Percentiles rank a stretch among this genome's conserved stretches.
These are phyloP conservation scores for Ephemerocybe angulata DNA, from an alignment of 768 basidiomycete genomes.

Conservation along the genomic window DNA sequence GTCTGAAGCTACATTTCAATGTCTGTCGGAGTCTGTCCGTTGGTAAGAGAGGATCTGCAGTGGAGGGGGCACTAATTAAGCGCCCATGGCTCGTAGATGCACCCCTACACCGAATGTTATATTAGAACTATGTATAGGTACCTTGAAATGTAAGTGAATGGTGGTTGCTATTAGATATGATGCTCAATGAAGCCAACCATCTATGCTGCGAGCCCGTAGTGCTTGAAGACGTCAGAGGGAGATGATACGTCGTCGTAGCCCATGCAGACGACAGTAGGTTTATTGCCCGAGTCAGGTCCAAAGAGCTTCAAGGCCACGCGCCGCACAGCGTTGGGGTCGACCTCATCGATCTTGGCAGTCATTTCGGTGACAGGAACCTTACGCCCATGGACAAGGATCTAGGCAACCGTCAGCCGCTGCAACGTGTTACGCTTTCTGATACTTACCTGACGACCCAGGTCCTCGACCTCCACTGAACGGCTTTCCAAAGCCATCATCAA, in stretches of 20 bases:
- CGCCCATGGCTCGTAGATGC: too few species aligned
- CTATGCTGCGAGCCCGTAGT: constrained; percentile 59
- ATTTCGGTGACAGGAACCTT: constrained; percentile 89
- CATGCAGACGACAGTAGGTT: constrained; percentile 80
- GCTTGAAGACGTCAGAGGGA: constrained; percentile 57
- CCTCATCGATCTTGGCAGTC: constrained; percentile 78
- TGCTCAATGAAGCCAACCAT: too few species aligned
- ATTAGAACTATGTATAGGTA: too few species aligned
- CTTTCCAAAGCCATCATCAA: constrained; percentile 95
- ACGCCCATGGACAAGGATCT: constrained; percentile 83
- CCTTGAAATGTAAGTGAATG: too few species aligned
- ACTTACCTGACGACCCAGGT: constrained; percentile 81
- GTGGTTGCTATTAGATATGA: too few species aligned
- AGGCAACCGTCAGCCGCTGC: constrained; percentile 4
- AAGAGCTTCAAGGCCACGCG: constrained; percentile 77
- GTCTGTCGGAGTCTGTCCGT: too few species aligned
- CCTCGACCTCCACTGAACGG: constrained; percentile 78
- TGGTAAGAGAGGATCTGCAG: too few species aligned
- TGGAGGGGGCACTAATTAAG: too few species aligned
- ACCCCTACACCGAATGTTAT: too few species aligned
- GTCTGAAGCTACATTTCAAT: too few species aligned
- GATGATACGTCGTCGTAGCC: constrained; percentile 76
- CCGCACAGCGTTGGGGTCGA: constrained; percentile 66
- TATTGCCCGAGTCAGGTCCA: constrained; percentile 54
- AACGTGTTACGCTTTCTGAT: constrained; percentile 1